Evolutionary conservation across 805 yeast genomes (phyloP), one percentile per base, ranked within the genome.

Genomic region (Barnettozyma vustinii): DNA sequence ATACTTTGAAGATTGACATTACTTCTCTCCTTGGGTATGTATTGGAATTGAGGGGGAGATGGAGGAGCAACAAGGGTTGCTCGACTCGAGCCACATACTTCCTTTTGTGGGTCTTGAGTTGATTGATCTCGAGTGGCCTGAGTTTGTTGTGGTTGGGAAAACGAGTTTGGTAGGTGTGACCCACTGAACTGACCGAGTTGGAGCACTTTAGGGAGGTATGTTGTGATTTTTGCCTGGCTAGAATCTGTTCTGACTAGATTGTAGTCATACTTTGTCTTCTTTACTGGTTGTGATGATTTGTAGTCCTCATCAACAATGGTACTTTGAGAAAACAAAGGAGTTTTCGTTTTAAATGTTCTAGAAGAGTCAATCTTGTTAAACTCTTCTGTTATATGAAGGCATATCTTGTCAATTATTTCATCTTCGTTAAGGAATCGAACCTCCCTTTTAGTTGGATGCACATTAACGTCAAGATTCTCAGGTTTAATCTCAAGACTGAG

Each of bases 361-460:
- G 89, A 76, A 0, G 81, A 71, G 55, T 89, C 96, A 7, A 80
- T 72, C 3, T 70, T 69, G 2, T 79, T 67, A 26, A 94, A 69
- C 2, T 69, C 61, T 4, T 64, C 68, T 48, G 80, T 83, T 1
- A 90, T 60, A 5, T 64, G 56, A 0, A 65, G 63, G 30, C 83
- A 72, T 2, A 91, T 72, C 33, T 60, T 56, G 37, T 83, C 89
- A 10, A 87, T 76, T 19, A 94, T 89, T 60, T 91, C 97, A 41
- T 85, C 94, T 58, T 94, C 97, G 62, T 81, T 66, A 33, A 94
- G 68, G 61, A 94, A 90, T 40, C 95, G 65, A 2, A 94, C 97
- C 58, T 92, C 97, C 50, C 92, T 75, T 57, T 94, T 94, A 0
- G 98, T 92, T 0, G 99, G 99, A 61, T 94, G 99, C 13, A 94